Percentiles rank a stretch among this genome's conserved stretches.
Evolutionary conservation across 257 asterid species (phyloP).

Genomic region (Solanum megistacrolobum): DNA sequence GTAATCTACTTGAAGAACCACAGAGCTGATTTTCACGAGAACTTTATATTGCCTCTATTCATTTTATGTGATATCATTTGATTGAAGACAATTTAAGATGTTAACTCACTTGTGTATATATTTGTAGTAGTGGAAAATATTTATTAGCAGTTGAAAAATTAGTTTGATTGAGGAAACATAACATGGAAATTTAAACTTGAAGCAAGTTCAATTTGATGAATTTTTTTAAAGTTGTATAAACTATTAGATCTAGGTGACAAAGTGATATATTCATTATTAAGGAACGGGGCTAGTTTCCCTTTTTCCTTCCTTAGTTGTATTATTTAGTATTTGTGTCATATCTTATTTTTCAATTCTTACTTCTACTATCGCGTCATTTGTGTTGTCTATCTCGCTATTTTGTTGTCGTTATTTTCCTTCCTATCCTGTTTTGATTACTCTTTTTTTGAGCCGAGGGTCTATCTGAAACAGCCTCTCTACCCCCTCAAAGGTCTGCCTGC

Average conservation of each 20-base stretch:
- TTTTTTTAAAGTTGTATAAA: background rate
- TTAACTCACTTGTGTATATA: background rate
- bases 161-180: background rate
- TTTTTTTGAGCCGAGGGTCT: background rate
- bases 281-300: background rate
- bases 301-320: background rate
- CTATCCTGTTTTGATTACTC: background rate
- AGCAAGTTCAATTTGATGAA: background rate
- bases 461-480: background rate
- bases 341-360: background rate
- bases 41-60: background rate
- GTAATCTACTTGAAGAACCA: background rate
- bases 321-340: background rate
- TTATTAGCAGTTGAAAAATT: background rate
- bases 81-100: background rate
- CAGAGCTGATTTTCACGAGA: background rate
- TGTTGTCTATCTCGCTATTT: background rate
- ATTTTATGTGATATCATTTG: background rate
- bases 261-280: background rate
- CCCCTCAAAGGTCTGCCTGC: background rate
- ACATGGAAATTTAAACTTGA: background rate
- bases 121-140: background rate
- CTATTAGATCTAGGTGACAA: background rate
- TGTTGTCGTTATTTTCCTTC: background rate
- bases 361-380: background rate